Evolutionary conservation across 1,139 yeast species (phyloP), one percentile per base, ranked within the genome.

Genomic region (Debaryomycetaceae sp.): DNA sequence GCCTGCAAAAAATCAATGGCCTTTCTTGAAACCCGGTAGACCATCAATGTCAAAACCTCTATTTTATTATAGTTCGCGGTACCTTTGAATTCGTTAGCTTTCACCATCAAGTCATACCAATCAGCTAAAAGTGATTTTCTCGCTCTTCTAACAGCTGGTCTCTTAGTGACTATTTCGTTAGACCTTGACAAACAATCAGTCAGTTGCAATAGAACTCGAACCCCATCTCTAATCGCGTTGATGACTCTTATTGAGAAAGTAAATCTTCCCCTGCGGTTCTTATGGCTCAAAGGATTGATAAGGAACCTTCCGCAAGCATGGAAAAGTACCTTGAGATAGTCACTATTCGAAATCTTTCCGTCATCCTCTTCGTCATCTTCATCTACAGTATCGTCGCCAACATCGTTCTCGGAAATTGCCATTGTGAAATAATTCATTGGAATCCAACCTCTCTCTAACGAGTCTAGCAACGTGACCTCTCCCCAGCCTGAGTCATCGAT

Each of bases 401-500:
- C 55, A 8, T 56, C 55, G 5, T 56, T 58, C 17, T 71, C 72
- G 6, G 74, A 67, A 7, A 84, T 73, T 13, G 87, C 88, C 37
- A 85, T 76, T 13, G 75, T 63, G 56, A 91, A 93, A 65, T 89
- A 93, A 62, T 91, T 91, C 75, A 91, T 85, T 2, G 99, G 99
- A 14, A 93, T 89, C 99, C 99, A 93, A 24, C 99, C 99, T 48
- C 97, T 75, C 53, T 80, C 78, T 45, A 87, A 78, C 6, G 87
- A 76, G 43, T 82, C 81, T 17, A 80, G 62, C 41, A 87, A 64
- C 0, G 97, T 90, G 3, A 91, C 98, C 63, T 93, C 98, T 47
- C 97, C 97, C 99, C 99, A 93, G 1, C 98, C 99, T 14, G 96
- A 85, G 44, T 87, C 84, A 63, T 93, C 98, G 29, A 90, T 81